Evolutionary conservation across 2,329 filamentous ascomycete species (phyloP).

Genomic region (Xylaria arbuscula): DNA sequence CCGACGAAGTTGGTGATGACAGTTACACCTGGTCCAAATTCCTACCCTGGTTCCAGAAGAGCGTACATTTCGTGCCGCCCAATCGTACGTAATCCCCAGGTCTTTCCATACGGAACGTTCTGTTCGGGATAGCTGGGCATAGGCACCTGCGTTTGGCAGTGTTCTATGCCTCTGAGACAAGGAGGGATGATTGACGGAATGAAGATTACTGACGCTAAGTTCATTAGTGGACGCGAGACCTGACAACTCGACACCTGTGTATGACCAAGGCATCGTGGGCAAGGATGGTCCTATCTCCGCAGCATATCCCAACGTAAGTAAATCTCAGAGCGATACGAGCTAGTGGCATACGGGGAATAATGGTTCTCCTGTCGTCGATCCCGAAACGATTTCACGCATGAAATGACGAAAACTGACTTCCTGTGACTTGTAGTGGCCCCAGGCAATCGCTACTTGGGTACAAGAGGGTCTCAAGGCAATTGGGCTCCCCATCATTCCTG

Average conservation of each 20-base stretch:
- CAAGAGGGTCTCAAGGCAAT: constrained; percentile 53
- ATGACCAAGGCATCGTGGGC: constrained; percentile 49
- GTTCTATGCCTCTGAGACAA: background rate
- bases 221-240: constrained; percentile 37
- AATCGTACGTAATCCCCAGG: constrained; percentile 27
- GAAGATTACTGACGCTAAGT: constrained; percentile 9
- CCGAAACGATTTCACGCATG: too few species aligned
- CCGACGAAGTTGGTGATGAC: constrained; percentile 43
- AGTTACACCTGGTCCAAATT: constrained; percentile 45
- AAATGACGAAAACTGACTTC: background rate
- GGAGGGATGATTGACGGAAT: background rate
- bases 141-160: background rate
- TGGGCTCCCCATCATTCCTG: constrained; percentile 52
- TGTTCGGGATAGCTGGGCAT: background rate
- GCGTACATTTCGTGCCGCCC: constrained; percentile 43
- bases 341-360: too few species aligned
- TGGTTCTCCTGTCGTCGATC: too few species aligned
- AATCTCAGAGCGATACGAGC: too few species aligned
- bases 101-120: background rate
- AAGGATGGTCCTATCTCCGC: constrained; percentile 55
- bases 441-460: constrained; percentile 55
- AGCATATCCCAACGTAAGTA: constrained; percentile 51
- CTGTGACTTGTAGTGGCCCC: constrained; percentile 44
- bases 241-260: constrained; percentile 46
- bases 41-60: constrained; percentile 45